Conservation (phyloP, 257 asterid genomes). For the Rubia yunnanensis region DNA sequence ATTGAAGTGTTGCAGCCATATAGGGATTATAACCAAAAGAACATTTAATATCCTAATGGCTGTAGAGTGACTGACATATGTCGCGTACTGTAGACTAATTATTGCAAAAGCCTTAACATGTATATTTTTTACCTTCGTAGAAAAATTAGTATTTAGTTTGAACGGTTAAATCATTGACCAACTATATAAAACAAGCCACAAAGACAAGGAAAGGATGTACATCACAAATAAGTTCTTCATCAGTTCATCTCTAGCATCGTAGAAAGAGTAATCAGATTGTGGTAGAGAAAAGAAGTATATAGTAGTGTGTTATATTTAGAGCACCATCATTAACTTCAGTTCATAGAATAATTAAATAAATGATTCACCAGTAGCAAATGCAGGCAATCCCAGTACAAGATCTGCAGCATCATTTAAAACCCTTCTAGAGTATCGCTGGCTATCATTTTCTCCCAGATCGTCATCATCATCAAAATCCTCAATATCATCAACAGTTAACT, state of each 20-base stretch:
- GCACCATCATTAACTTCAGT: neutral
- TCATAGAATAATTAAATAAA: neutral
- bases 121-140: neutral
- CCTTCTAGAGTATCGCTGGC: constrained; percentile 81
- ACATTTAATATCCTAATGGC: neutral
- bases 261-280: neutral
- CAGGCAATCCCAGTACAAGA: constrained; percentile 67
- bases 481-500: constrained; percentile 84
- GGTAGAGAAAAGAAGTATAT: neutral
- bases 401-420: constrained; percentile 90
- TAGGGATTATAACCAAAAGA: neutral
- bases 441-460: constrained; percentile 58
- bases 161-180: neutral
- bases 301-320: neutral
- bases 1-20: neutral
- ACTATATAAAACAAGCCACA: neutral
- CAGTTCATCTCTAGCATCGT: neutral
- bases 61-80: neutral
- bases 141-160: neutral
- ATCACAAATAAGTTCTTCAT: neutral
- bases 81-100: neutral
- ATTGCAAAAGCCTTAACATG: neutral
- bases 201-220: neutral
- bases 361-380: constrained; percentile 71
- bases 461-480: constrained; percentile 72